phyloP scores from a whole-genome alignment of 306 rosid species.

The Begonia masoniana region DNA sequence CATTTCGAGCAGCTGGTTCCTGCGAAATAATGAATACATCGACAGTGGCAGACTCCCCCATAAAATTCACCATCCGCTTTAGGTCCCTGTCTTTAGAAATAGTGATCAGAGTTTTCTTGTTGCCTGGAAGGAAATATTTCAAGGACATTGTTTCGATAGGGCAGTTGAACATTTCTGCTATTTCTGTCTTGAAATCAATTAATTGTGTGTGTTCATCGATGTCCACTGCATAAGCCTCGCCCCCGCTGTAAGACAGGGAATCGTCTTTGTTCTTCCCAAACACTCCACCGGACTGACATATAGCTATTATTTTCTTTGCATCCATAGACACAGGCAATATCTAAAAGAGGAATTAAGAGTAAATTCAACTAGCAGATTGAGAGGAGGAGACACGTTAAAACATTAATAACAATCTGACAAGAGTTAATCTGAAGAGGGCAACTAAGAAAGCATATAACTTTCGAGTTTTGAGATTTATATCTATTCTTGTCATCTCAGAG shows the following conservation, averaged over 20 bases:
- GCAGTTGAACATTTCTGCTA: constrained; percentile 64
- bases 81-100: constrained; percentile 89
- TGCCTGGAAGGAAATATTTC: constrained; percentile 90
- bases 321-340: constrained; percentile 20
- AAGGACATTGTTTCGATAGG: constrained; percentile 40
- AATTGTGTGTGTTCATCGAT: constrained; percentile 56
- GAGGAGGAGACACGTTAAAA: neutral
- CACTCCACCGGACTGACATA: constrained; percentile 88
- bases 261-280: constrained; percentile 70
- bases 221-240: constrained; percentile 83
- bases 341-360: too few relatives aligned
- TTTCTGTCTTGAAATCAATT: constrained; percentile 62
- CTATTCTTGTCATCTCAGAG: too few relatives aligned
- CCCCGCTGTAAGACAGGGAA: constrained; percentile 61
- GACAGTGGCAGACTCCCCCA: constrained; percentile 52
- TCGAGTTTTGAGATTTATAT: neutral
- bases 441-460: too few relatives aligned
- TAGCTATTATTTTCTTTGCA: constrained; percentile 69
- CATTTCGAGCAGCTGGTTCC: constrained; percentile 53
- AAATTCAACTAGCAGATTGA: too few relatives aligned
- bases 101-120: constrained; percentile 79
- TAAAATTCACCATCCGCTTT: constrained; percentile 82
- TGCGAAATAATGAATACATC: constrained; percentile 62
- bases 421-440: too few relatives aligned
- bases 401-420: neutral